These are phyloP conservation scores for Calocybe indica DNA, from an alignment of 768 basidiomycete species.

Conservation along the genomic window DNA sequence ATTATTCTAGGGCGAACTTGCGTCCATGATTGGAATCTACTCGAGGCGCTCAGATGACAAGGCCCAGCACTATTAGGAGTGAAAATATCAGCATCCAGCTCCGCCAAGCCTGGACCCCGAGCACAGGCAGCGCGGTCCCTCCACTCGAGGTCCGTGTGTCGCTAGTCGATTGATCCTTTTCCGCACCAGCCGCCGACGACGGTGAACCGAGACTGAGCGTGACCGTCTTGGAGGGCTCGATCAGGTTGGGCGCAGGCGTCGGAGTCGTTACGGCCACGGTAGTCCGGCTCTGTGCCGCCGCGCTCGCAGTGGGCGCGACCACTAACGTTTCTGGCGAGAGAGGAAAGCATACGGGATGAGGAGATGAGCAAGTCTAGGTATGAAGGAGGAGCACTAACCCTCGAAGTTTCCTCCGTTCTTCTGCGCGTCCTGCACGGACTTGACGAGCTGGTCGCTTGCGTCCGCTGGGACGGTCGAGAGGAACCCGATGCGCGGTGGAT, in stretches of 20 bases:
- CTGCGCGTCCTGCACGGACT: slow-evolving; percentile 30
- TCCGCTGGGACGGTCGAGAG: slow-evolving; percentile 56
- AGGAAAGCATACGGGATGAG: background rate
- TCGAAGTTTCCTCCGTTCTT: slow-evolving; percentile 33
- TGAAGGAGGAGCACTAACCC: slow-evolving; percentile 15
- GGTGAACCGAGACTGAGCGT: too few species aligned
- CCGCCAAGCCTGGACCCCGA: too few species aligned
- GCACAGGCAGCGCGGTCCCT: too few species aligned
- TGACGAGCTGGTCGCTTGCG: slow-evolving; percentile 30
- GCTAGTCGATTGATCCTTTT: too few species aligned
- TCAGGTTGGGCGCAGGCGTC: background rate
- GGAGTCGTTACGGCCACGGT: slow-evolving; percentile 4
- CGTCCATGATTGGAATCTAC: too few species aligned
- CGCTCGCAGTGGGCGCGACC: slow-evolving; percentile 28
- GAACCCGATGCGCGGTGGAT: slow-evolving; percentile 65
- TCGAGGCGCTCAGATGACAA: too few species aligned
- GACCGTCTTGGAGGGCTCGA: too few species aligned
- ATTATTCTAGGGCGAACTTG: too few species aligned
- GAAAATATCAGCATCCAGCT: too few species aligned
- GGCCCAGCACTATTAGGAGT: too few species aligned
- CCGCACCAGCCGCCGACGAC: too few species aligned
- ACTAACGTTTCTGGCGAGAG: slow-evolving; percentile 22
- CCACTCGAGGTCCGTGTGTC: too few species aligned
- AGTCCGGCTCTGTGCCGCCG: slow-evolving; percentile 14
- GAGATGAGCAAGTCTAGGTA: background rate